These are phyloP conservation scores for Amaranthus hypochondriacus DNA, from an alignment of 148 eudicot species.

Conservation along the genomic window DNA sequence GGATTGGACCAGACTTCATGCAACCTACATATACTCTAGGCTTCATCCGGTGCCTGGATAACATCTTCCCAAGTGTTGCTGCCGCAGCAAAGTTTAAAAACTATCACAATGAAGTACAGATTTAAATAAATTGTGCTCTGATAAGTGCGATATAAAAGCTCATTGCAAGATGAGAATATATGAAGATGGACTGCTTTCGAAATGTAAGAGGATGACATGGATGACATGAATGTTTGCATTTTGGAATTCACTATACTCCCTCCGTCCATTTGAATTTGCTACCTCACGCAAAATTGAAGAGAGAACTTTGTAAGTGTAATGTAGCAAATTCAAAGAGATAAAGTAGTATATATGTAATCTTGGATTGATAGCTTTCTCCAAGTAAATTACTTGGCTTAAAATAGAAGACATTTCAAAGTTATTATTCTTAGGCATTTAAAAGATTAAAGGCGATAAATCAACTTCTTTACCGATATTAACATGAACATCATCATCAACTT, in stretches of 20 bases:
- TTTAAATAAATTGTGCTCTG: not conserved
- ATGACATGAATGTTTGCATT: no score
- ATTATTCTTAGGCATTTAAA: not conserved
- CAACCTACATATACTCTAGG: constrained; percentile 73
- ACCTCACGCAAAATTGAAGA: no score
- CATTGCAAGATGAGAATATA: not conserved
- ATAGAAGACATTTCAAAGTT: not conserved
- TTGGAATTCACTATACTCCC: no score
- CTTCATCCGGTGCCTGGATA: constrained; percentile 53
- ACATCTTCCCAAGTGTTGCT: constrained; percentile 65
- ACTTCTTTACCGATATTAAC: constrained; percentile 59
- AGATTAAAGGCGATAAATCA: not conserved
- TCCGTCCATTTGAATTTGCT: no score
- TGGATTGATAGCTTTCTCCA: not conserved
- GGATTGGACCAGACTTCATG: constrained; percentile 87
- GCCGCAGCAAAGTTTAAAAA: constrained; percentile 19
- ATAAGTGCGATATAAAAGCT: not conserved
- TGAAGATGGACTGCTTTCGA: not conserved
- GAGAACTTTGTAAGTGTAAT: no score
- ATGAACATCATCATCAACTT: constrained; percentile 88
- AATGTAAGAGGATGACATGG: not conserved
- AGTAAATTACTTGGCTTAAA: not conserved
- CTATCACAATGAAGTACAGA: not conserved
- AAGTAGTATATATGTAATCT: no score
- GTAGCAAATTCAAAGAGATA: no score